phyloP scores from a whole-genome alignment of 345 rosid genomes.

The Iberis pinnata region DNA sequence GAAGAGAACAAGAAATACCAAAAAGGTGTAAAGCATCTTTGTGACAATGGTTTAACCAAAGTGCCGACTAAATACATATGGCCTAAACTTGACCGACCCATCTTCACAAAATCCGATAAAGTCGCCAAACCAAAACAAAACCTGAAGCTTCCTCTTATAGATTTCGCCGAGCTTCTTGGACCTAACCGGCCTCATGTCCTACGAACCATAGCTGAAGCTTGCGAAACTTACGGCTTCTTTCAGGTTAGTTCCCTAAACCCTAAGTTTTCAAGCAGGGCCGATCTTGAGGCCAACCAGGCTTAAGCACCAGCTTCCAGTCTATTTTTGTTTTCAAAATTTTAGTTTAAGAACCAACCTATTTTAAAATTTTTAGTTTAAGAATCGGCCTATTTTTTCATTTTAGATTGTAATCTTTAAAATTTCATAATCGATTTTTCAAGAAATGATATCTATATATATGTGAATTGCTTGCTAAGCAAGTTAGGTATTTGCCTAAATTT shows the following conservation, averaged over 20 bases:
- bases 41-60: conserved; percentile 44
- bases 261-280: not conserved
- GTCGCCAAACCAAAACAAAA: conserved; percentile 29
- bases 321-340: too few species aligned
- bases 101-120: conserved; percentile 8
- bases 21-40: conserved; percentile 71
- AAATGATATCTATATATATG: too few species aligned
- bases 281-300: too few species aligned
- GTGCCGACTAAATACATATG: conserved; percentile 61
- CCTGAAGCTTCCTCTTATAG: conserved; percentile 62
- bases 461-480: too few species aligned
- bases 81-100: conserved; percentile 57
- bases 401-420: too few species aligned
- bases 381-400: too few species aligned
- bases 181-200: conserved; percentile 45
- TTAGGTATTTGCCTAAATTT: too few species aligned
- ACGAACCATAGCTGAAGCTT: conserved; percentile 49
- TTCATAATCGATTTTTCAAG: too few species aligned
- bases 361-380: too few species aligned
- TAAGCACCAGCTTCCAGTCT: too few species aligned
- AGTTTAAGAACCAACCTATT: too few species aligned
- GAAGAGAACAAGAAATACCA: conserved; percentile 36
- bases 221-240: conserved; percentile 66
- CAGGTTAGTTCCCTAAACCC: conserved; percentile 42
- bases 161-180: conserved; percentile 57